Evolutionary conservation across 2,329 filamentous ascomycete species (phyloP).

Genomic region (Alternaria arborescens): DNA sequence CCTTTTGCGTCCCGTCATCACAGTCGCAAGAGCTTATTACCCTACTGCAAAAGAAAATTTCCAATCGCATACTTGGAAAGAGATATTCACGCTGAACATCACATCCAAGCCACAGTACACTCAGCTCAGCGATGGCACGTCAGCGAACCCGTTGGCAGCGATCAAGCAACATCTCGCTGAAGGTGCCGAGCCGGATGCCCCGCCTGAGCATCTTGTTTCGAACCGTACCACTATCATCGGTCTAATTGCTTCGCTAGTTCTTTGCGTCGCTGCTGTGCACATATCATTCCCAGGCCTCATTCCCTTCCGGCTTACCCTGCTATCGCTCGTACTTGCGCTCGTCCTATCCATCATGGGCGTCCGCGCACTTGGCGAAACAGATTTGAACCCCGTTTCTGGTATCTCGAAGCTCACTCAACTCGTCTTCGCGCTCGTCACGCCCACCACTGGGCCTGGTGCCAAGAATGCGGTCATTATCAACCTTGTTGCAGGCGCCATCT

Average conservation of each 20-base stretch:
- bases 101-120: conserved; percentile 52
- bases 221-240: conserved; percentile 75
- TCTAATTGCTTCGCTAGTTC: conserved; percentile 75
- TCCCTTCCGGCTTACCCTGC: conserved; percentile 80
- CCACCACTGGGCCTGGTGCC: conserved; percentile 60
- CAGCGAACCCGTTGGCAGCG: conserved; percentile 33
- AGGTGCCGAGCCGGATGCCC: conserved; percentile 74
- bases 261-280: conserved; percentile 85
- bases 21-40: conserved; percentile 54
- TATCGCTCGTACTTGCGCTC: conserved; percentile 82
- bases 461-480: conserved; percentile 94
- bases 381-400: conserved; percentile 93
- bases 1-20: conserved; percentile 68
- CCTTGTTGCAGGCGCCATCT: conserved; percentile 88
- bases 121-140: conserved; percentile 39
- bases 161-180: conserved; percentile 44
- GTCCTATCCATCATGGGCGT: conserved; percentile 71
- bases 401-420: conserved; percentile 97
- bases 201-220: conserved; percentile 81
- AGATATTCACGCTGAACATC: conserved; percentile 44
- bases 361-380: conserved; percentile 77
- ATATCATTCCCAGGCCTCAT: conserved; percentile 85
- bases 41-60: conserved; percentile 40
- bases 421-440: conserved; percentile 90
- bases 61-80: conserved; percentile 48